Base-by-base conservation (phyloP, 768 basidiomycete genomes). In the Leccinum imitatum region DNA sequence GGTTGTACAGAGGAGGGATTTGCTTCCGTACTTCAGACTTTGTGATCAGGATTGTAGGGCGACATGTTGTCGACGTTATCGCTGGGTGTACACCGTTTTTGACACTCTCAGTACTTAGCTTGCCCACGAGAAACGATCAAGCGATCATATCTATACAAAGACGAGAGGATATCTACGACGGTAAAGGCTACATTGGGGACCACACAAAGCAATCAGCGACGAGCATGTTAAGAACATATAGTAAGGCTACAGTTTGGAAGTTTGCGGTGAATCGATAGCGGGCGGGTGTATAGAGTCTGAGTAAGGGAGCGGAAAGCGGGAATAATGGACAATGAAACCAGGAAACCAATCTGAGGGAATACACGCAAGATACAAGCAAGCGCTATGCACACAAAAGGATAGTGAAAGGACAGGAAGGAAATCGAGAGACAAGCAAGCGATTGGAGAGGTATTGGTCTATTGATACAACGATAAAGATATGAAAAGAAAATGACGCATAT, bases 401-500 rank as follows among this genome's bases (percentile, higher is more conserved):
- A 10, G 25, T 5, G 6, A 56, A 30, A 17, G 8, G 6, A 8
- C 14, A 19, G 37, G 25, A 21, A n/a, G 46, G 9, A 47, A 47
- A 47, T 47, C 21, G 11, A 14, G 50, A 13, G 51, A 11, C 3
- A 11, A 55, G n/a, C 54, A 31, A 55, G 3, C 13, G 14, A 52
- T 52, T 33, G 31, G 53, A 33, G 17, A 3, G 15, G 6, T 19
- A 15, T 3, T 14, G 53, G 3, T 53, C 23, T 60, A 60, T 4
- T 15, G 59, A 60, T 60, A 60, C 59, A 60, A 19, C 33, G 17
- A 35, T 25, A 10, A 61, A 44, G 5, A 41, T n/a, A 19, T 10
- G 1, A 3, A 46, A 11, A 46, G 15, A 59, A 23, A 9, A 30
- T 30, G 30, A 30, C 30, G 2, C 27, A 30, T 2, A 30, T 9